Percentiles rank a stretch among this genome's conserved stretches.
These are phyloP conservation scores for Asterophora parasitica DNA, from an alignment of 768 basidiomycete genomes.

Conservation along the genomic window DNA sequence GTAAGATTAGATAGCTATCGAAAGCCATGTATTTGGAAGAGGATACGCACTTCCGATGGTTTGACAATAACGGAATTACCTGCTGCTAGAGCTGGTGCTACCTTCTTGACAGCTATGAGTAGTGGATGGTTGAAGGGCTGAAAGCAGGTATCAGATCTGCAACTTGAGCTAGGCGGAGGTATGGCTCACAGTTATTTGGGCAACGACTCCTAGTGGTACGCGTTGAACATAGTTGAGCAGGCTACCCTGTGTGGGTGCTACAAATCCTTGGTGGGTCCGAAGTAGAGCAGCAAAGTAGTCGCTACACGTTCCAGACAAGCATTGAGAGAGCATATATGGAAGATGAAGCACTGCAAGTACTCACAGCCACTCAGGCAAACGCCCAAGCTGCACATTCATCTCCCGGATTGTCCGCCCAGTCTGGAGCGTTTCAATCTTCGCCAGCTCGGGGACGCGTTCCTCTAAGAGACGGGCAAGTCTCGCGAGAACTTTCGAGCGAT, in stretches of 20 bases:
- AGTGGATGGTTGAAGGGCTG: constrained; percentile 89
- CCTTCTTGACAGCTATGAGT: constrained; percentile 86
- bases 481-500: constrained; percentile 62
- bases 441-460: constrained; percentile 51
- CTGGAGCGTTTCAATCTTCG: constrained; percentile 65
- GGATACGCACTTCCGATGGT: constrained; percentile 59
- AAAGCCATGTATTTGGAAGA: neutral
- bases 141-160: neutral
- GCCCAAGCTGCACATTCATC: constrained; percentile 72
- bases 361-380: constrained; percentile 86
- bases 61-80: constrained; percentile 83
- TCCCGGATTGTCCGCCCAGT: constrained; percentile 81
- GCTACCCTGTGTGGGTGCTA: constrained; percentile 77
- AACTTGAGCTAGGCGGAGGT: neutral
- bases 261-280: constrained; percentile 61
- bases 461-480: constrained; percentile 62
- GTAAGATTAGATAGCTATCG: neutral
- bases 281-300: constrained; percentile 75
- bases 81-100: constrained; percentile 79
- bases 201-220: constrained; percentile 83
- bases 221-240: constrained; percentile 76
- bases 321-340: constrained; percentile 1
- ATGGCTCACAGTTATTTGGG: constrained; percentile 72
- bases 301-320: constrained; percentile 31
- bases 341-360: constrained; percentile 23